Conservation (phyloP, 176 grass and related monocot genomes). For the Calamus simplicifolius region DNA sequence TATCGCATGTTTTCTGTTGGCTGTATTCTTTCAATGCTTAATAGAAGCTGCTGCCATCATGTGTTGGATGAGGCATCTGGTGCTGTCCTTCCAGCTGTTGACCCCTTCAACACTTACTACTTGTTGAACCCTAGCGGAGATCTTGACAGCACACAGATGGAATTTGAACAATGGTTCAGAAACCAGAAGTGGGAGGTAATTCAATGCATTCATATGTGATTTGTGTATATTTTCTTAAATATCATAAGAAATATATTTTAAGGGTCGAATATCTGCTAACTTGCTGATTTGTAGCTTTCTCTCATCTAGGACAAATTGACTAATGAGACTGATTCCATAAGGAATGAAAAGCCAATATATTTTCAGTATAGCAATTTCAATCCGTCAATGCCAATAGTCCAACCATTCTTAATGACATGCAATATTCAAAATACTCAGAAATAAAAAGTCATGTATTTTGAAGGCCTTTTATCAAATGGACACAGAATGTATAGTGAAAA, state of each 20-base stretch:
- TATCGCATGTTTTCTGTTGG: constrained; percentile 79
- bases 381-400: no score
- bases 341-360: no score
- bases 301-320: no score
- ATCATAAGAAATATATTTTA: constrained; percentile 9
- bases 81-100: constrained; percentile 48
- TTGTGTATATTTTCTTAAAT: neutral
- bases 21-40: constrained; percentile 42
- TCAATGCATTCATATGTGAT: neutral
- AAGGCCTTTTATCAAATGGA: no score
- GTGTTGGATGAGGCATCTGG: constrained; percentile 14
- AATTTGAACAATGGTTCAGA: constrained; percentile 52
- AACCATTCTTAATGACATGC: no score
- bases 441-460: no score
- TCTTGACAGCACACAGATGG: constrained; percentile 41
- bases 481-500: no score
- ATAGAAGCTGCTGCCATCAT: constrained; percentile 27
- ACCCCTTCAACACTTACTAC: constrained; percentile 65
- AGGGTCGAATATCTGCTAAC: neutral
- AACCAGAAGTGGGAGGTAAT: constrained; percentile 69
- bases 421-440: no score
- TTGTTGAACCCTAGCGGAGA: constrained; percentile 78
- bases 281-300: no score
- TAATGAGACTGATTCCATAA: no score
- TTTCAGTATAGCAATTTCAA: no score